Evolutionary conservation across 2,329 filamentous ascomycete species (phyloP), one percentile per base, ranked within the genome.

Genomic region (Hymenoscyphus scutula): DNA sequence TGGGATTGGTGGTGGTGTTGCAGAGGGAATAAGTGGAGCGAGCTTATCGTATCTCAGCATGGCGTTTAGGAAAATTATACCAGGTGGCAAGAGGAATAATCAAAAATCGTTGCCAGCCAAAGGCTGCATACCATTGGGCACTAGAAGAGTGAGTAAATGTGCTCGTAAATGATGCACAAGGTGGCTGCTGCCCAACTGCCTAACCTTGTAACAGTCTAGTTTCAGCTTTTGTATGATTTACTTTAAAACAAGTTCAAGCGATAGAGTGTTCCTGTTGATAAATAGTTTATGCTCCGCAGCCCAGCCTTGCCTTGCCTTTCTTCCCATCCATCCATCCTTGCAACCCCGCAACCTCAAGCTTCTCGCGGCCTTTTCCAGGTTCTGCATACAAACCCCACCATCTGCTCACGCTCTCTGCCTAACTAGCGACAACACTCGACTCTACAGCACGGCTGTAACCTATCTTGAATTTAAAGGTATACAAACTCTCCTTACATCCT

Each of bases 1-100:
- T 99, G 95, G 95, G 94, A 1, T 76, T 97, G 71, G 87, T 96
- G 79, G 95, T 97, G 29, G 89, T 99, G 56, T 76, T 99, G 71
- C 95, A 99, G 76, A 81, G 93, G 73, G 95, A 99, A 80, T 97
- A 69, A 10, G 19, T 23, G 5, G 13, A 19, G 38, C 8, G 38
- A 8, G 32, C 8, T 3, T 34, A 34, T 34, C 13, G n/a, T 45
- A 19, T 48, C 41, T 59, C 23, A 58, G 41, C 29, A 53, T 60
- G 68, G 69, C 67, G 68, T 71, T 71, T 64, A 58, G 62, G 61
- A 61, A 56, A 59, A 60, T 67, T 71, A 70, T 66, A 68, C 66
- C 53, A 55, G 53, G 29, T 10, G 55, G 32, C 30, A 57, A 27
- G 19, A 19, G 41, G 41, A 48, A 25, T 17, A 25, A 57, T 57